Conservation (phyloP, 1,284 basidiomycete genomes). For the Jaminaea rosea region DNA sequence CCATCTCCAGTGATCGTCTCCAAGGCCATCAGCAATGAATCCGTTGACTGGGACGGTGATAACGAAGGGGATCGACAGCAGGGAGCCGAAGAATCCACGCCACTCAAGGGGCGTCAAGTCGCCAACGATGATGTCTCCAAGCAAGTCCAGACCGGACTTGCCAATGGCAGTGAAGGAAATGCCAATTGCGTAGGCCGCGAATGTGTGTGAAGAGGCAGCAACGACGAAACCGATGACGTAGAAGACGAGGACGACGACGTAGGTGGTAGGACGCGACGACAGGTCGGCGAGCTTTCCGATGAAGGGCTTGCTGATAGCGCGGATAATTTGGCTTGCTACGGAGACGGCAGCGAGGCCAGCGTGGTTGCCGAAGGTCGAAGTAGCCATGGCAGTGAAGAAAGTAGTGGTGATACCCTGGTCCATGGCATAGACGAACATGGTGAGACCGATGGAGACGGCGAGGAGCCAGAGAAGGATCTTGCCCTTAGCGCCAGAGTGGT, state of each 20-base stretch:
- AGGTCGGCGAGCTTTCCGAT: slow-evolving; percentile 9
- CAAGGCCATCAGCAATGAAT: slow-evolving; percentile 6
- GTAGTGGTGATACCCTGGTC: slow-evolving; percentile 7
- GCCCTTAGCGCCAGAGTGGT: neutral
- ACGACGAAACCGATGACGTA: slow-evolving; percentile 5
- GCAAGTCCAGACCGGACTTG: slow-evolving; percentile 17
- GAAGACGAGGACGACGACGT: slow-evolving; percentile 3
- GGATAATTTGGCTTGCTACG: slow-evolving; percentile 1
- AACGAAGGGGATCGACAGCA: slow-evolving; percentile 13
- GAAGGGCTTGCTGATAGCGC: slow-evolving; percentile 11
- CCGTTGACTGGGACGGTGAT: slow-evolving; percentile 7
- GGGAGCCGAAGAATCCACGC: slow-evolving; percentile 15
- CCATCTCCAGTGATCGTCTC: slow-evolving; percentile 13
- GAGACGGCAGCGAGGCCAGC: slow-evolving; percentile 8
- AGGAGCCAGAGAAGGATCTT: slow-evolving; percentile 4
- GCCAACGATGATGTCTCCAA: slow-evolving; percentile 35
- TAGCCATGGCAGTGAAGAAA: slow-evolving; percentile 4
- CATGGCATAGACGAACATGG: slow-evolving; percentile 10
- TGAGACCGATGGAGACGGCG: neutral
- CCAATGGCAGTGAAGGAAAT: slow-evolving; percentile 16
- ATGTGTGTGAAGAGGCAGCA: neutral
- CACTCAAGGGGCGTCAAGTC: slow-evolving; percentile 21
- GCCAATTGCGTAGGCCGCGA: slow-evolving; percentile 11
- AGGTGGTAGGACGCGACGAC: slow-evolving; percentile 6
- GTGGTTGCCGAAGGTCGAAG: slow-evolving; percentile 13